A percentile compares a stretch with the other conserved stretches of the same genome.
These are phyloP conservation scores for Collybia nuda DNA, from an alignment of 768 basidiomycete genomes.

Conservation along the genomic window DNA sequence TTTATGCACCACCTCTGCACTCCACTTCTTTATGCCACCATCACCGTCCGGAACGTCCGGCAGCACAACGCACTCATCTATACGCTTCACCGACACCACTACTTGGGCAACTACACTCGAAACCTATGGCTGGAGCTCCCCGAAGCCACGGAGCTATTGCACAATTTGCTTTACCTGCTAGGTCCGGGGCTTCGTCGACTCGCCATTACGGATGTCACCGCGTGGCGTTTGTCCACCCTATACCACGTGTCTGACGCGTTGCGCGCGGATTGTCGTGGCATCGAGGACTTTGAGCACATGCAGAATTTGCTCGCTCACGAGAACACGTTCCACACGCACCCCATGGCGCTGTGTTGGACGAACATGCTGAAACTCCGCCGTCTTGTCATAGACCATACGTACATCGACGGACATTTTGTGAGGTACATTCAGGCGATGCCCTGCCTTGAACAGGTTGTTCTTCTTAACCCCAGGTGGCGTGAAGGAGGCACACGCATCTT, in stretches of 20 bases:
- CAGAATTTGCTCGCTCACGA: not conserved
- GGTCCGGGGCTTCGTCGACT: not conserved
- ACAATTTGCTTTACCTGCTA: not conserved
- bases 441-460: not conserved
- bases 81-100: not conserved
- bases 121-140: not conserved
- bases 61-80: not conserved
- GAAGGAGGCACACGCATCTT: constrained; percentile 2
- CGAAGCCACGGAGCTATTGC: not conserved
- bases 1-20: not conserved
- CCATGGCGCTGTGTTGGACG: not conserved
- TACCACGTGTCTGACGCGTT: not conserved
- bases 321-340: not conserved
- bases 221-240: not conserved
- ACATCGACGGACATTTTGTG: not conserved
- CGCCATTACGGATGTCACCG: not conserved
- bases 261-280: not conserved
- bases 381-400: not conserved
- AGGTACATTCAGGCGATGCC: not conserved
- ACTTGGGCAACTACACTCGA: too few species aligned
- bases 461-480: not conserved
- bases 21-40: not conserved
- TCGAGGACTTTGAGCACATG: not conserved
- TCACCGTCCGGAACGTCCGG: not conserved
- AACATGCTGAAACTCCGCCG: not conserved